A percentile compares a stretch with the other conserved stretches of the same genome.
phyloP scores from a whole-genome alignment of 805 yeast genomes.

The Lipomyces sp. region DNA sequence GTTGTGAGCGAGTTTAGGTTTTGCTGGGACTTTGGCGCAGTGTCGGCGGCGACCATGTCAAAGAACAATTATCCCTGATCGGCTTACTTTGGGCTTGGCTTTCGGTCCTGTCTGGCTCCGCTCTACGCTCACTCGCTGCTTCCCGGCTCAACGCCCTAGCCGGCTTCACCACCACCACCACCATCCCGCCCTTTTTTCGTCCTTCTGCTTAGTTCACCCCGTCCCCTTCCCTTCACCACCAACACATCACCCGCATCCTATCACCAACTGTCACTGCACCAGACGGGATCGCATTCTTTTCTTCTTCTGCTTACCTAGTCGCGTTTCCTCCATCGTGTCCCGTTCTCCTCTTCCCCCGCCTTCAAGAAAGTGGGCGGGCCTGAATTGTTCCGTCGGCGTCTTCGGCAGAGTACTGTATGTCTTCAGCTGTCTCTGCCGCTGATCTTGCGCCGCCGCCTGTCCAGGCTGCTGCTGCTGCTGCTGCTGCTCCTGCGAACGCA shows the following conservation, averaged over 20 bases:
- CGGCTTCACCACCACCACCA: neutral
- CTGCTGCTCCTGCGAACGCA: neutral
- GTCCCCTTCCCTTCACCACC: neutral
- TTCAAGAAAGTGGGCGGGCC: neutral
- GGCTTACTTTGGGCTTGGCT: neutral
- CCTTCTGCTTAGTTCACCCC: neutral
- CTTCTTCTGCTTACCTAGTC: neutral
- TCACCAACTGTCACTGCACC: neutral
- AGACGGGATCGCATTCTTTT: neutral
- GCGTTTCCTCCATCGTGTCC: neutral
- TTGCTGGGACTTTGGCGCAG: neutral
- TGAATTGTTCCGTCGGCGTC: neutral
- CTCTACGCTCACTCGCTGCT: neutral
- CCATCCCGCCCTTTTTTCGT: neutral
- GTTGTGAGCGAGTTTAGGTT: neutral
- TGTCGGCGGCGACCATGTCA: neutral
- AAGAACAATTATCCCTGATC: constrained; percentile 4
- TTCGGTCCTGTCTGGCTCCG: neutral
- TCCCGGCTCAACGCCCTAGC: neutral
- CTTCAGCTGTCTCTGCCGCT: constrained; percentile 2
- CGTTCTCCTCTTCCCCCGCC: neutral
- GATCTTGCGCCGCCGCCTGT: constrained; percentile 4
- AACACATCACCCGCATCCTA: neutral
- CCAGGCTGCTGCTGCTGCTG: neutral
- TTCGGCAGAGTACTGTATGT: neutral